Base-by-base conservation (phyloP, 257 asterid species). In the Apocynum venetum region DNA sequence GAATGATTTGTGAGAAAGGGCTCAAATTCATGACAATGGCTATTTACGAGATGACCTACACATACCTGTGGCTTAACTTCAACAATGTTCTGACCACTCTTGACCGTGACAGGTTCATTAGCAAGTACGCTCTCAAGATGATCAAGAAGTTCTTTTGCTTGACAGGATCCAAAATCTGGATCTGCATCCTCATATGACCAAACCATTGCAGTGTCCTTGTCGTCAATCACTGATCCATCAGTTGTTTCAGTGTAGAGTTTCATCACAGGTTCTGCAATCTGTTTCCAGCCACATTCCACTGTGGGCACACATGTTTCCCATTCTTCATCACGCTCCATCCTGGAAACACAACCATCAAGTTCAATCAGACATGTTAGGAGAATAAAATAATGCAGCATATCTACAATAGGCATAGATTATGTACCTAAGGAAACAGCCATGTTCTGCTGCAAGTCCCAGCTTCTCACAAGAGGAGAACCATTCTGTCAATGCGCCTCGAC, bases 111-210 rank as follows among this genome's bases (percentile, higher is more conserved):
- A 4, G 98, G 98, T 69, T 93, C 98, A 75, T 93, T 93, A 48
- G 97, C 86, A 69, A 93, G 94, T 61, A 93, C 98, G 68, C 96
- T 93, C 85, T 89, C 98, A 1, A 93, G 93, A 81, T 93, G 98
- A 83, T 91, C 93, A 35, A 91, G 96, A 85, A 93, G 94, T 73
- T 93, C 98, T 79, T 93, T 93, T 51, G 97, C 97, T 86, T 93
- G 97, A 78, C 97, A 91, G 17, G 97, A 93, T 80, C 97, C 97
- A 38, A 93, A 93, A 89, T 93, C 98, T 1, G 96, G 97, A 85
- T 93, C 98, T 2, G 98, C 92, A 77, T 93, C 98, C 86, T 91
- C 98, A 9, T 93, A 93, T 75, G 89, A 87, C 98, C 98, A 93
- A 56, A 85, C 93, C 96, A 93, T 89, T 8, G 94, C 89, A 19